Evolutionary conservation across 1,284 basidiomycete species (phyloP).

Genomic region (Tylopilus orsonianus): DNA sequence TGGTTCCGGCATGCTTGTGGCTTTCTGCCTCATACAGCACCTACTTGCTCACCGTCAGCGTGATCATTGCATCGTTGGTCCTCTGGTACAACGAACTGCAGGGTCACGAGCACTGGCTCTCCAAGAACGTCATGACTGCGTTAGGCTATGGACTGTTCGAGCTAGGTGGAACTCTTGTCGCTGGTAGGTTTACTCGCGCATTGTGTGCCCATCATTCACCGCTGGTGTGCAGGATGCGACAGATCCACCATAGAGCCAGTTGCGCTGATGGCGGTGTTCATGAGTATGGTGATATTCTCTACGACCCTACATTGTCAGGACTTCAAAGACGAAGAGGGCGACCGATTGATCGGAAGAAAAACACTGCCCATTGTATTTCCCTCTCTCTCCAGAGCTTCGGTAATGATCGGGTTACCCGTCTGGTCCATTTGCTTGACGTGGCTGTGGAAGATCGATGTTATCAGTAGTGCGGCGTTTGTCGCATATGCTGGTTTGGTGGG

Average conservation of each 20-base stretch:
- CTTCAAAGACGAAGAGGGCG: slow-evolving; percentile 41
- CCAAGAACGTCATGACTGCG: slow-evolving; percentile 35
- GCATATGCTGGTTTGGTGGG: slow-evolving; percentile 34
- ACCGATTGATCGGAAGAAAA: slow-evolving; percentile 33
- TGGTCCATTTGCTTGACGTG: slow-evolving; percentile 33
- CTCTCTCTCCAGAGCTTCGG: slow-evolving; percentile 28
- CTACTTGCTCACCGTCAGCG: slow-evolving; percentile 34
- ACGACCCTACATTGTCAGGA: slow-evolving; percentile 44
- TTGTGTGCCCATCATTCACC: not conserved
- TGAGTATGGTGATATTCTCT: slow-evolving; percentile 29
- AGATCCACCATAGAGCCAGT: slow-evolving; percentile 26
- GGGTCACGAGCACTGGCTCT: slow-evolving; percentile 34
- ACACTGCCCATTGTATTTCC: slow-evolving; percentile 41
- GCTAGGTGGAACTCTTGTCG: slow-evolving; percentile 32
- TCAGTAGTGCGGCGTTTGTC: slow-evolving; percentile 30
- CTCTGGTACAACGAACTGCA: slow-evolving; percentile 40
- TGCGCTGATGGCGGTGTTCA: slow-evolving; percentile 26
- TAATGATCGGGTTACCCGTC: slow-evolving; percentile 30
- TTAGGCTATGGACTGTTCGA: slow-evolving; percentile 36
- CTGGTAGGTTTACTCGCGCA: slow-evolving; percentile 17
- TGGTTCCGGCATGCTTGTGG: slow-evolving; percentile 35
- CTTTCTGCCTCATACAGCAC: slow-evolving; percentile 36
- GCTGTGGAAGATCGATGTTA: slow-evolving; percentile 27
- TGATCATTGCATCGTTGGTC: slow-evolving; percentile 29
- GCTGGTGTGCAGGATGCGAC: slow-evolving; percentile 23